Evolutionary conservation across 495 filamentous ascomycete genomes (phyloP).

Genomic region (Staphylotrichum tortipilum): DNA sequence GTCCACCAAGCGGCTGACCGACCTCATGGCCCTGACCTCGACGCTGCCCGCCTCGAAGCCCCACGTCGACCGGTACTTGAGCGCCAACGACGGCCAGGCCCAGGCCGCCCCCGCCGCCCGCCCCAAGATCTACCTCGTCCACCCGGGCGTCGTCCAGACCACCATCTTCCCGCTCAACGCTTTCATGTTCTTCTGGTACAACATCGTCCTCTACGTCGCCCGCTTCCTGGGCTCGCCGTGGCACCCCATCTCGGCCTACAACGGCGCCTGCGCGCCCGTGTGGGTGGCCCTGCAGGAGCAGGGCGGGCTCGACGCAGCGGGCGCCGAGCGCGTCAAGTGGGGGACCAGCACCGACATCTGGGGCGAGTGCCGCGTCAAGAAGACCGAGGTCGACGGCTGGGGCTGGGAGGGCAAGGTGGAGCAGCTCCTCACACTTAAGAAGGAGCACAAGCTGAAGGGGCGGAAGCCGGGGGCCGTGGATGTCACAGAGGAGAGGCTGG

Average conservation of each 20-base stretch:
- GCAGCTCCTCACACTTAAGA: slow-evolving; percentile 32
- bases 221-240: slow-evolving; percentile 80
- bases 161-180: slow-evolving; percentile 62
- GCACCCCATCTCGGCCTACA: slow-evolving; percentile 68
- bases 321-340: slow-evolving; percentile 69
- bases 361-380: slow-evolving; percentile 53
- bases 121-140: slow-evolving; percentile 65
- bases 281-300: slow-evolving; percentile 72
- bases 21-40: slow-evolving; percentile 70
- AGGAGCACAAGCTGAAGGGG: slow-evolving; percentile 40
- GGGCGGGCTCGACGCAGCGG: slow-evolving; percentile 48
- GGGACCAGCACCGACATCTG: slow-evolving; percentile 55
- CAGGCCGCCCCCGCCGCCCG: not conserved
- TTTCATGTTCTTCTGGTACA: slow-evolving; percentile 52
- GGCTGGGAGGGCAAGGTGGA: slow-evolving; percentile 66
- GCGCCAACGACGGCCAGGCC: not conserved
- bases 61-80: slow-evolving; percentile 39
- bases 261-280: slow-evolving; percentile 65
- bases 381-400: slow-evolving; percentile 80
- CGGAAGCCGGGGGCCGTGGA: slow-evolving; percentile 49
- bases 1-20: slow-evolving; percentile 74
- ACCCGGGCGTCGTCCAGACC: slow-evolving; percentile 82
- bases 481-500: slow-evolving; percentile 54
- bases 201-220: slow-evolving; percentile 55
- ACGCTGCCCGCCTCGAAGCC: slow-evolving; percentile 54